Evolutionary conservation across 306 rosid species (phyloP).

Genomic region (Castanospermum australe): DNA sequence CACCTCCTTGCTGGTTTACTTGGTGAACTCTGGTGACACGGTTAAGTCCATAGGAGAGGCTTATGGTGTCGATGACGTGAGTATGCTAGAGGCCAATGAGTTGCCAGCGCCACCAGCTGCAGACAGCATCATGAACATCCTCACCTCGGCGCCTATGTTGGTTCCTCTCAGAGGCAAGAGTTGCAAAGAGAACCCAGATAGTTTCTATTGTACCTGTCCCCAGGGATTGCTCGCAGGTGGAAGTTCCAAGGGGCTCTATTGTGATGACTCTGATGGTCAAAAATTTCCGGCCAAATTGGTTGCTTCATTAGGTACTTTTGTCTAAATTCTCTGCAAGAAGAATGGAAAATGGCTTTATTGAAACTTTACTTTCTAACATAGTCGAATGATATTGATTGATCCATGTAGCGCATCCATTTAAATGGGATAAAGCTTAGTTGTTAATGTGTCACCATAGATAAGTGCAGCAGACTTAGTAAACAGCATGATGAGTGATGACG

Average conservation of each 20-base stretch:
- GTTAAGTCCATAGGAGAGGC: constrained; percentile 36
- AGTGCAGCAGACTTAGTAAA: neutral
- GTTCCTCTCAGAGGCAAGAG: constrained; percentile 46
- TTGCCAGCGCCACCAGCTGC: constrained; percentile 3
- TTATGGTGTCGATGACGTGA: constrained; percentile 39
- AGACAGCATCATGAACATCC: constrained; percentile 14
- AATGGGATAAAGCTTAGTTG: neutral
- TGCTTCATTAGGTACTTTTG: constrained; percentile 30
- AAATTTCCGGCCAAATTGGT: constrained; percentile 33
- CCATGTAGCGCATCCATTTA: neutral
- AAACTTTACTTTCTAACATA: neutral
- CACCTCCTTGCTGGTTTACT: constrained; percentile 36
- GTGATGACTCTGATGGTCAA: constrained; percentile 11
- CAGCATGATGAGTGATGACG: neutral
- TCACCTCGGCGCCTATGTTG: constrained; percentile 30
- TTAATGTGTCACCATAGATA: neutral
- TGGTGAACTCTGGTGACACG: constrained; percentile 28
- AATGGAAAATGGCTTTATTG: neutral
- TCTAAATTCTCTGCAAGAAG: neutral
- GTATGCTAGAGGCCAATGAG: constrained; percentile 43
- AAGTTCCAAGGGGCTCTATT: neutral
- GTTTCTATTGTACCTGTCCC: constrained; percentile 46
- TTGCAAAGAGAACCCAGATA: constrained; percentile 34
- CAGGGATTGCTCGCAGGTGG: constrained; percentile 7
- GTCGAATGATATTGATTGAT: too few species aligned